These are phyloP conservation scores for Venustampulla echinocandica DNA, from an alignment of 495 filamentous ascomycete species.

Conservation along the genomic window DNA sequence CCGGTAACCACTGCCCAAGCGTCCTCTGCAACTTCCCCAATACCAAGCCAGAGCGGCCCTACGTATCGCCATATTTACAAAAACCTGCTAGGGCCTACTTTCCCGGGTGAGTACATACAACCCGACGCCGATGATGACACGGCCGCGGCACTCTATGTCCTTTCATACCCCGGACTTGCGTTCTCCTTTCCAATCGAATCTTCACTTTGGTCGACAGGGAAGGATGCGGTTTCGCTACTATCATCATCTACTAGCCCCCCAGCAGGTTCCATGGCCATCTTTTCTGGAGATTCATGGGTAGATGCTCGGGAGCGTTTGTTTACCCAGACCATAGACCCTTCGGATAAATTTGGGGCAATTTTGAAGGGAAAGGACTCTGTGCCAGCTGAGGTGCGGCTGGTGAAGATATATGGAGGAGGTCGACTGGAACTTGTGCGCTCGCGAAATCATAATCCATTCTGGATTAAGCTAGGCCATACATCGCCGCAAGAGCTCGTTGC, in stretches of 20 bases:
- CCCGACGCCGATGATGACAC: slow-evolving; percentile 43
- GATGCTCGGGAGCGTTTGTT: slow-evolving; percentile 69
- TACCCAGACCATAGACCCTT: slow-evolving; percentile 59
- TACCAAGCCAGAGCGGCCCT: slow-evolving; percentile 51
- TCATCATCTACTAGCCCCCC: slow-evolving; percentile 66
- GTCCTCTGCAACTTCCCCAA: slow-evolving; percentile 22
- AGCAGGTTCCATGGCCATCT: slow-evolving; percentile 79
- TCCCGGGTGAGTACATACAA: slow-evolving; percentile 80
- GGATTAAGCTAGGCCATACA: slow-evolving; percentile 68
- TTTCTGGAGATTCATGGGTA: slow-evolving; percentile 80
- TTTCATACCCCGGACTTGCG: slow-evolving; percentile 89
- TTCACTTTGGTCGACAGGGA: slow-evolving; percentile 67
- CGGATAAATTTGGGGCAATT: slow-evolving; percentile 39
- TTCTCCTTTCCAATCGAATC: slow-evolving; percentile 78
- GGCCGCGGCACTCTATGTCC: slow-evolving; percentile 56
- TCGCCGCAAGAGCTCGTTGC: slow-evolving; percentile 83
- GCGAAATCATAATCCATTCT: slow-evolving; percentile 36
- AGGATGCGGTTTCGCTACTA: slow-evolving; percentile 79
- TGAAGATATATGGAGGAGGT: slow-evolving; percentile 65
- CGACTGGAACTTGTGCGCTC: slow-evolving; percentile 65
- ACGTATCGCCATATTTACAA: slow-evolving; percentile 88
- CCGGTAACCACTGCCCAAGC: slow-evolving; percentile 39
- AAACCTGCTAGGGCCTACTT: slow-evolving; percentile 81
- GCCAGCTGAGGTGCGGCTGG: slow-evolving; percentile 73
- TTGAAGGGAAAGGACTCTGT: slow-evolving; percentile 53